Base-by-base conservation (phyloP, 139 green algal species). In the Pycnococcus provasolii region DNA sequence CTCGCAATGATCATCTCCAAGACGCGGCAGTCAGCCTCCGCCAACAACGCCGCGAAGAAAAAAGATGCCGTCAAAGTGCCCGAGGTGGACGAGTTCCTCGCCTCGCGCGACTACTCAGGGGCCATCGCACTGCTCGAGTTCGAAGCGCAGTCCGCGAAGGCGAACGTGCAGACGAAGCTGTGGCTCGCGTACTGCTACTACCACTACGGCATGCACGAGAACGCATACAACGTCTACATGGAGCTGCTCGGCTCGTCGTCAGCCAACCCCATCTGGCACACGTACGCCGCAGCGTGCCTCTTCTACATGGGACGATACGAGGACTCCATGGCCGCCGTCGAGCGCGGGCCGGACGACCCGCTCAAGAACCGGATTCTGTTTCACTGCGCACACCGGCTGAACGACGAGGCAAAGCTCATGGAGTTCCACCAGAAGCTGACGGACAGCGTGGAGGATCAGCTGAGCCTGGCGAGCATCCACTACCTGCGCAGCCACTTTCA, bases 151-250 rank as follows among this genome's bases (percentile, higher is more conserved):
- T 11, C 42, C 60, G 64, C 6, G 77, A 72, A n/a, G 47, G 54
- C 74, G 15, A 80, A 91, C 53, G 50, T 72, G 13, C 78, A 79
- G 58, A 79, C 73, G 13, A 39, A 83, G 4, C 80, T 88, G 45
- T 91, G 85, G 84, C 78, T 89, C 13, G 87, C 84, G 13, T 93
- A 91, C 48, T 77, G 70, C 54, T 80, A 90, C 42, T 90, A 89
- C 61, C 87, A 93, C 54, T 79, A 77, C 71, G 84, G 85, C 1
- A 82, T 89, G 60, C 86, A 91, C 72, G 84, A 83, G 64, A 89
- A 89, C 76, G 86, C 85, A 43, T 44, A 89, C 2, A 69, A 70
- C 1, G 67, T 86, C 0, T 92, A 92, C 75, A 78, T 81, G 64
- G 75, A 86, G 61, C 67, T 92, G 42, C 68, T 89, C 26, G 40